Evolutionary conservation across 1,139 yeast species (phyloP).

Genomic region (Pneumocystis sp.): DNA sequence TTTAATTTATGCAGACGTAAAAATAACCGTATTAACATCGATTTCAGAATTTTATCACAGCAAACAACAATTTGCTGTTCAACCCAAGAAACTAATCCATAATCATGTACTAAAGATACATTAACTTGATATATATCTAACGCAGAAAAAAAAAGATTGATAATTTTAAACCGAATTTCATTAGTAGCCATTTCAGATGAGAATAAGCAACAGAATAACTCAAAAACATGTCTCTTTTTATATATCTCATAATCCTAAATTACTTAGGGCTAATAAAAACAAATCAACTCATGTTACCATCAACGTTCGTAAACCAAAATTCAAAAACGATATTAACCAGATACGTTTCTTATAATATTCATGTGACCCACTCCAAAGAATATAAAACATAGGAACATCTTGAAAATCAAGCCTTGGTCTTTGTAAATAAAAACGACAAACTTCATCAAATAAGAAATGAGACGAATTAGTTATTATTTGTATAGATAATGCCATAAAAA

Average conservation of each 20-base stretch:
- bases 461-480: slow-evolving; percentile 8
- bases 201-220: neutral
- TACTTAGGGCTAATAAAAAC: neutral
- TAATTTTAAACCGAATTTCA: neutral
- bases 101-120: neutral
- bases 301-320: slow-evolving; percentile 6
- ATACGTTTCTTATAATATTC: slow-evolving; percentile 8
- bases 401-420: slow-evolving; percentile 10
- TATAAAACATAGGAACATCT: slow-evolving; percentile 12
- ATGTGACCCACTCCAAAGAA: slow-evolving; percentile 4
- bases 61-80: neutral
- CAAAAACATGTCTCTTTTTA: neutral
- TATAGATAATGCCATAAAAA: slow-evolving; percentile 8
- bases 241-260: neutral
- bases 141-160: neutral
- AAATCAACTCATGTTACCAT: neutral
- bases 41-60: neutral
- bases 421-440: slow-evolving; percentile 11
- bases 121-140: neutral
- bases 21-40: neutral
- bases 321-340: slow-evolving; percentile 10
- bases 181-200: neutral
- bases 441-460: slow-evolving; percentile 10
- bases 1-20: neutral
- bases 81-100: slow-evolving; percentile 1